Conservation (phyloP, 1,284 basidiomycete genomes). For the Rugosomyces carneus region DNA sequence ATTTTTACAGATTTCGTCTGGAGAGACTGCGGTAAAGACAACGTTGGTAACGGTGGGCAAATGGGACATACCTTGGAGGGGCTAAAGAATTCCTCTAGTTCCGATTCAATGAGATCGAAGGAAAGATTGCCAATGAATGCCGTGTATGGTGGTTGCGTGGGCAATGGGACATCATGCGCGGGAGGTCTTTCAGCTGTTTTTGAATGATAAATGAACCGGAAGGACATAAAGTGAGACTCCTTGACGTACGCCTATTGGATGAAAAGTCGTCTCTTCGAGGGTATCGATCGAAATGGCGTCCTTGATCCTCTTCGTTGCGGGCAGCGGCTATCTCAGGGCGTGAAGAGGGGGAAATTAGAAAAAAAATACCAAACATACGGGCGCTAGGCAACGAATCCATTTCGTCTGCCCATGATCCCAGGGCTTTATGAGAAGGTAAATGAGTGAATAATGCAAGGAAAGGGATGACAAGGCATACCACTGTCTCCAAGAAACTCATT, state of each 20-base stretch:
- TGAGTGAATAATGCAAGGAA: constrained; percentile 5
- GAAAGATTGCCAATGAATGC: constrained; percentile 95
- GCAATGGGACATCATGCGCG: constrained; percentile 90
- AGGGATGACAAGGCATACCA: constrained; percentile 42
- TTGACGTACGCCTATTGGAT: constrained; percentile 50
- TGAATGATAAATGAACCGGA: constrained; percentile 10
- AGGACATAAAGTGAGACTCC: constrained; percentile 1
- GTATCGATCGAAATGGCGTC: constrained; percentile 45
- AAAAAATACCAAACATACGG: constrained; percentile 50
- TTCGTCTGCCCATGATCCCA: constrained; percentile 96
- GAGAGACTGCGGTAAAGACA: too few species aligned
- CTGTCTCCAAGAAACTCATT: constrained; percentile 85
- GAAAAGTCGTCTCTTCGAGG: constrained; percentile 54
- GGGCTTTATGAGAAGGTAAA: constrained; percentile 34
- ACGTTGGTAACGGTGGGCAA: too few species aligned
- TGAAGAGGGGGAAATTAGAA: constrained; percentile 15
- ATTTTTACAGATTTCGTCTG: constrained; percentile 86
- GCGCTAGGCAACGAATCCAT: constrained; percentile 87
- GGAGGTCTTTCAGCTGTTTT: constrained; percentile 60
- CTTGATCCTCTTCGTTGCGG: constrained; percentile 51
- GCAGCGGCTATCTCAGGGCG: constrained; percentile 46
- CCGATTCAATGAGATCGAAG: constrained; percentile 85
- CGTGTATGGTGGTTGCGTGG: constrained; percentile 93
- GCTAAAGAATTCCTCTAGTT: constrained; percentile 79
- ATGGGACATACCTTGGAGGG: constrained; percentile 50